Evolutionary conservation across 139 green algal species (phyloP), one percentile per base, ranked within the genome.

Genomic region (Mesotaenium endlicherianum): DNA sequence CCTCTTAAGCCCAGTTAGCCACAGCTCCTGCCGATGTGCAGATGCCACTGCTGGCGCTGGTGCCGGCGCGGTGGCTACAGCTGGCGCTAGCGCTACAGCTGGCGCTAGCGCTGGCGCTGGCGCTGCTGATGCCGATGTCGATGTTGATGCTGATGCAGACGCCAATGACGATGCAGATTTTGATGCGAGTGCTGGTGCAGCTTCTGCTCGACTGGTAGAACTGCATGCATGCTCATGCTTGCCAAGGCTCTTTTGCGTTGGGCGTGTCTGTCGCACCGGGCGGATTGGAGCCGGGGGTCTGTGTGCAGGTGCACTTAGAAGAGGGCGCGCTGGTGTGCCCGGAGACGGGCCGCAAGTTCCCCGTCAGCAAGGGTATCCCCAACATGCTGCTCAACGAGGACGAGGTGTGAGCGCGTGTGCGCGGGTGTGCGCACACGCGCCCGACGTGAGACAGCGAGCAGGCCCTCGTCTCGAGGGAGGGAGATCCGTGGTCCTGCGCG

Each of bases 371-470:
- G 53, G 84, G 84, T 20, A 89, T 89, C 26, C 84, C 84, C 34
- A 89, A 89, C 74, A 89, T 89, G 83, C 85, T 89, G 1, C 74
- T 89, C 17, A 89, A 89, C 70, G 84, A 89, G 50, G 84, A 89
- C 41, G 84, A 89, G 78, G 75, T 88, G 16, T 86, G 58, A 84
- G 69, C n/a, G n/a, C n/a, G n/a, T n/a, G n/a, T n/a, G n/a, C n/a
- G n/a, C n/a, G n/a, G n/a, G n/a, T n/a, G n/a, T n/a, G n/a, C n/a
- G n/a, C n/a, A n/a, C n/a, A n/a, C n/a, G n/a, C n/a, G n/a, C n/a
- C n/a, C n/a, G n/a, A n/a, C n/a, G n/a, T n/a, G n/a, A n/a, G n/a
- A n/a, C n/a, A n/a, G n/a, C n/a, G n/a, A n/a, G n/a, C n/a, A n/a
- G n/a, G n/a, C n/a, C n/a, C n/a, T n/a, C n/a, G n/a, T n/a, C n/a